phyloP scores from a whole-genome alignment of 495 filamentous ascomycete genomes.

The Penicillium maclennaniae region DNA sequence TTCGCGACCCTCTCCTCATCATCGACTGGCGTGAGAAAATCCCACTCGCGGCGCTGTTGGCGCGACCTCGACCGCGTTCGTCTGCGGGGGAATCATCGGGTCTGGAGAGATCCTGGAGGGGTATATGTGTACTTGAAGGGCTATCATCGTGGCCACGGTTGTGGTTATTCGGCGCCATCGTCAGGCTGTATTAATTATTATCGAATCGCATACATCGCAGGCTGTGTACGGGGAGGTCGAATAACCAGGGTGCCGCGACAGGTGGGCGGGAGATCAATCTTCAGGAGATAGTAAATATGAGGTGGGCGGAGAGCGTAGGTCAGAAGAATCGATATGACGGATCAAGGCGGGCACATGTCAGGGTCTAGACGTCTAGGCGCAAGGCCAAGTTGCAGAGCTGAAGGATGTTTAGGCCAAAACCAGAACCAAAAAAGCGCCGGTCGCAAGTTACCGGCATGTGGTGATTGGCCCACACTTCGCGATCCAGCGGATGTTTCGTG shows the following conservation, averaged over 20 bases:
- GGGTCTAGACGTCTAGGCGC: neutral
- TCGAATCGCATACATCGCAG: slow-evolving; percentile 44
- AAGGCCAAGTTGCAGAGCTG: slow-evolving; percentile 2
- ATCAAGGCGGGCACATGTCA: neutral
- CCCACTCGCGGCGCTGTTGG: slow-evolving; percentile 29
- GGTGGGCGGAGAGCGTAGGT: neutral
- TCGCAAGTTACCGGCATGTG: slow-evolving; percentile 9
- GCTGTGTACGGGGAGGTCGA: slow-evolving; percentile 5
- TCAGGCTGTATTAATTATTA: slow-evolving; percentile 38
- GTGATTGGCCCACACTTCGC: slow-evolving; percentile 7
- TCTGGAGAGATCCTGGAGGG: slow-evolving; percentile 73
- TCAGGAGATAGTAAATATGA: neutral
- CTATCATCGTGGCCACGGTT: slow-evolving; percentile 45
- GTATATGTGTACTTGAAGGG: slow-evolving; percentile 60
- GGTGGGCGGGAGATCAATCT: neutral
- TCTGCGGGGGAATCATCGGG: slow-evolving; percentile 42
- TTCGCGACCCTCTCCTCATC: slow-evolving; percentile 29
- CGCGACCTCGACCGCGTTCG: slow-evolving; percentile 27
- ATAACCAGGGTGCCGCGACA: neutral
- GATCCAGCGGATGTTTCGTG: neutral
- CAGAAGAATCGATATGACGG: neutral
- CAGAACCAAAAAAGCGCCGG: slow-evolving; percentile 10
- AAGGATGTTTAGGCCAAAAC: slow-evolving; percentile 7
- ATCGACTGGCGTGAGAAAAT: slow-evolving; percentile 38
- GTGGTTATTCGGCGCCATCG: slow-evolving; percentile 60